Evolutionary conservation across 2,329 filamentous ascomycete species (phyloP), one percentile per base, ranked within the genome.

Genomic region (Beauveria bassiana): DNA sequence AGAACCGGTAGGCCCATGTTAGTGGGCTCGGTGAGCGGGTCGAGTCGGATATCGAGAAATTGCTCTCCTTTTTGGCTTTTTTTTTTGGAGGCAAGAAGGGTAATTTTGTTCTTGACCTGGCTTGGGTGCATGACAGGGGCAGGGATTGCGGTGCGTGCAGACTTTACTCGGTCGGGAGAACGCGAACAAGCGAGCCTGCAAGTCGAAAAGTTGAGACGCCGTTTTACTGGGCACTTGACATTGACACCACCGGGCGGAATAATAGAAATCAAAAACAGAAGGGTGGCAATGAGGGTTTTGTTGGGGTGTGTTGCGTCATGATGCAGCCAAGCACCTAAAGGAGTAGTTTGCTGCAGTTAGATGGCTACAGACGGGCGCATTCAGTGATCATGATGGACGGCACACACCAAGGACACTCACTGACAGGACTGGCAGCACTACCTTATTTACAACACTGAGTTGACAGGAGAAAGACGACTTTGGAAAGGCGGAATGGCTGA

Each of bases 11-110:
- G 55, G 9, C 26, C 45, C 28, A n/a, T 34, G 31, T 34, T 24
- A 40, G 55, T 40, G 55, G 55, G 31, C 55, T 49, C 40, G 45
- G 55, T 58, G 43, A 49, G 55, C 55, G 55, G 55, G 55, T 58
- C 55, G 43, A 49, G 28, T 10, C 49, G 45, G 43, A 58, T 57
- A 18, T 49, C 43, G 55, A 57, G 43, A 58, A 49, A 58, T 58
- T 58, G 55, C 55, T 38, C 55, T 38, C 45, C 55, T 58, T 49
- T 58, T 34, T 34, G 31, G 31, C 12, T 14, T 34, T 34, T 14
- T 34, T 34, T 55, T 53, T 22, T 22, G 22, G 31, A 26, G 22
- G 22, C 22, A 22, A 22, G 22, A 31, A 26, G 24, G 1, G 28
- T 20, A 58, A 58, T 58, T 20, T 58, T 40, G 8, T 20, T 49